Base-by-base conservation (phyloP, 129 eudicot genomes). In the Calendula officinalis region DNA sequence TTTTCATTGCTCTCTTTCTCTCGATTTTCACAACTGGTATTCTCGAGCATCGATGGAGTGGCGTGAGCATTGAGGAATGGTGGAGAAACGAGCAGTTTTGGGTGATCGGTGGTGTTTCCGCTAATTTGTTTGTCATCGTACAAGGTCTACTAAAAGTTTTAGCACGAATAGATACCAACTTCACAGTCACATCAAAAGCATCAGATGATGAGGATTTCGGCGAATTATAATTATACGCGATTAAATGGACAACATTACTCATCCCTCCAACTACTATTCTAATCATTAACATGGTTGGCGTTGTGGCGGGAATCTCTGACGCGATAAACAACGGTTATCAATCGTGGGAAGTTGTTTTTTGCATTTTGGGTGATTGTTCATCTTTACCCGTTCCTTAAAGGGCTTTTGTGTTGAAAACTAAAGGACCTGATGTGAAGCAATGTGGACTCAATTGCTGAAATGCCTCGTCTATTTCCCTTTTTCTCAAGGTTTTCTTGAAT, bases 71-170 rank as follows among this genome's bases (percentile, higher is more conserved):
- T 14, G 97, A 91, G 74, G 97, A 91, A 64, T 91, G 97, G 97
- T 91, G 97, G 97, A 87, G 97, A 69, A 91, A 90, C 47, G 97
- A 90, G 81, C 97, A 90, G 44, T 90, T 90, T 80, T 90, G 97
- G 97, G 97, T 90, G 44, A 90, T 90, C 5, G 97, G 97, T 61
- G 97, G 97, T 17, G 78, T 90, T 9, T 90, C 97, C 3, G 97
- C 97, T 52, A 95, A 91, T 56, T 80, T 91, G 33, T 91, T 91
- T 50, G 97, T 95, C 4, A 95, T 91, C 2, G 72, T 91, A 50
- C 98, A 87, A 57, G 98, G 96, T 64, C 84, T 91, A 37, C 59
- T 87, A 32, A 91, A 87, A 69, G 55, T 91, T 53, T 66, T 87
- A 77, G 95, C 98, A 0, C 94, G 98, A 38, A 91, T 91, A 12